Percentiles rank a stretch among this genome's conserved stretches.
phyloP scores from a whole-genome alignment of 768 basidiomycete species.

The Lentinula boryana region DNA sequence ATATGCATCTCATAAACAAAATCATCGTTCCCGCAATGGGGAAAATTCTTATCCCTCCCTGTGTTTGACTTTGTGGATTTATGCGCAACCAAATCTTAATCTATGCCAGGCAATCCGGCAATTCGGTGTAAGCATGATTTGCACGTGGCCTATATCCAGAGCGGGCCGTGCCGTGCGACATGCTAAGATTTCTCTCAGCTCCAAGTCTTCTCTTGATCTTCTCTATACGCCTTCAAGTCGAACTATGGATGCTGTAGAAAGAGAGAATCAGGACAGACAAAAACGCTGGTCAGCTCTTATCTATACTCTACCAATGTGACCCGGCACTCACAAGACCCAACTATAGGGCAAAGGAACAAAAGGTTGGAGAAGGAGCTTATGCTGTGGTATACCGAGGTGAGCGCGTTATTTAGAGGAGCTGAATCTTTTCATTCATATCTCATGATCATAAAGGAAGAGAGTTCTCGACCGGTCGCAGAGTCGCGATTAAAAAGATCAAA shows the following conservation, averaged over 20 bases:
- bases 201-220: too few relatives aligned
- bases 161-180: too few relatives aligned
- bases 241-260: slow-evolving; percentile 77
- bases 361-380: slow-evolving; percentile 90
- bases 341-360: slow-evolving; percentile 70
- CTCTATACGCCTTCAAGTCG: not conserved
- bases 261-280: slow-evolving; percentile 68
- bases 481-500: slow-evolving; percentile 98
- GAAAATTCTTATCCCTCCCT: too few relatives aligned
- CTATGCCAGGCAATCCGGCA: too few relatives aligned
- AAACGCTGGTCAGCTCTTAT: slow-evolving; percentile 47
- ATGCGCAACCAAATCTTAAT: too few relatives aligned
- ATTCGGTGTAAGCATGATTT: too few relatives aligned
- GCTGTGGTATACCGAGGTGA: slow-evolving; percentile 92
- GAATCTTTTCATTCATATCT: not conserved
- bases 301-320: not conserved
- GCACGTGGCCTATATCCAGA: too few relatives aligned
- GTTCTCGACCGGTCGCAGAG: slow-evolving; percentile 67
- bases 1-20: too few relatives aligned
- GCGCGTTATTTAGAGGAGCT: slow-evolving; percentile 11
- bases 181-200: too few relatives aligned
- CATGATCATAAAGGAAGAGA: slow-evolving; percentile 53
- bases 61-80: too few relatives aligned
- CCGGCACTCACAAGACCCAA: slow-evolving; percentile 3
- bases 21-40: too few relatives aligned